Evolutionary conservation across 768 basidiomycete genomes (phyloP), one percentile per base, ranked within the genome.

Genomic region (Inosperma sp.): DNA sequence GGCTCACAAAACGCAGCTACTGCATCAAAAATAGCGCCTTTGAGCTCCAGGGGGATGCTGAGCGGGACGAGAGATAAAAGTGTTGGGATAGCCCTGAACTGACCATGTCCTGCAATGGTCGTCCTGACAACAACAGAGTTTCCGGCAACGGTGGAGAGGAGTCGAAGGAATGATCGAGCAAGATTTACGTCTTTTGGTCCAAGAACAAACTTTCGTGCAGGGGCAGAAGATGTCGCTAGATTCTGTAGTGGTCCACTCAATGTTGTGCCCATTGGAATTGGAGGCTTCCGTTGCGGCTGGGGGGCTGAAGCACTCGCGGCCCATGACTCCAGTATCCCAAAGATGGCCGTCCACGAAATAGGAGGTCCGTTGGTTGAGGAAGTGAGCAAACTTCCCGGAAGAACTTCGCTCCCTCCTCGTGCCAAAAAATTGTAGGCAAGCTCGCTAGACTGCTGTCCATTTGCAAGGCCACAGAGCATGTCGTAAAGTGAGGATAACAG

Each of bases 391-490:
- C 78, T 82, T 21, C 83, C 81, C 1, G 82, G 76, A 34, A 88
- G 65, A 4, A 84, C 77, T 55, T 88, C 87, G 1, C 80, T 81
- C 2, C 81, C 80, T n/a, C 84, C 86, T 30, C 84, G 73, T 13
- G 83, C 84, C 64, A 96, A 78, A 65, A 94, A 93, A 65, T 93
- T 93, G 71, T 91, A 91, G 0, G 89, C 86, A 9, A 89, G 73
- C 60, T 91, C 87, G 57, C 89, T 90, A 59, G 88, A 89, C 57
- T 86, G 84, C 51, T 86, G 84, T 0, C 93, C 93, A 45, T 86
- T 85, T 2, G 90, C 79, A 22, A 94, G 73, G 17, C 93, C 90
- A 7, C 80, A 74, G 25, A 96, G 71, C 93, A 94, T 94, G 58
- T 94, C 88, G 62, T 91, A 93, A 45, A 93, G 67, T 0, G 89